Conservation (phyloP, 768 basidiomycete species). For the Leucocoprinus sp. region DNA sequence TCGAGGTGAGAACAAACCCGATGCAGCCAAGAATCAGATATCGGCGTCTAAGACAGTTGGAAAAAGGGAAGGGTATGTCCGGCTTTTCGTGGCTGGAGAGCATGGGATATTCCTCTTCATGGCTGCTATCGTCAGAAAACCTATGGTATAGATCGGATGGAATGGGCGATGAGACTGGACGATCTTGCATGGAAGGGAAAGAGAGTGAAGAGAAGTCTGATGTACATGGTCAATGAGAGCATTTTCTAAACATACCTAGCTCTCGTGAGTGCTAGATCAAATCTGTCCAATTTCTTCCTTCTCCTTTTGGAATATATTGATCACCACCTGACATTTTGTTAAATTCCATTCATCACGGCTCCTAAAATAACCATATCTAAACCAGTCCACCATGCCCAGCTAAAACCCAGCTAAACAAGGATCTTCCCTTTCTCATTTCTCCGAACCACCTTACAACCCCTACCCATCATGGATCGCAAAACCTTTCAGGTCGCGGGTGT, state of each 20-base stretch:
- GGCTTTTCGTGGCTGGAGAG: conserved; percentile 1
- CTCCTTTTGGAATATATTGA: conserved; percentile 5
- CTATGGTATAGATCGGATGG: neutral
- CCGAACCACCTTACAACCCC: conserved; percentile 19
- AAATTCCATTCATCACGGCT: conserved; percentile 2
- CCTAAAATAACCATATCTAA: conserved; percentile 1
- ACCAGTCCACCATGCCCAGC: conserved; percentile 3
- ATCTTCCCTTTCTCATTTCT: conserved; percentile 4
- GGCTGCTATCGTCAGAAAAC: neutral
- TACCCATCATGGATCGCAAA: conserved; percentile 23
- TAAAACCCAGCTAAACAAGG: neutral
- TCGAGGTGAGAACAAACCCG: neutral
- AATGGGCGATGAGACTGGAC: neutral
- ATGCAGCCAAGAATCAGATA: conserved; percentile 7
- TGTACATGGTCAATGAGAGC: neutral
- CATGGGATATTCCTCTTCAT: conserved; percentile 7
- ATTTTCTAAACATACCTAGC: neutral
- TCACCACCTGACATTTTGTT: neutral
- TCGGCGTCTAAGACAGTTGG: conserved; percentile 1
- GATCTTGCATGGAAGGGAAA: conserved; percentile 3
- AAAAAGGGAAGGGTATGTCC: neutral
- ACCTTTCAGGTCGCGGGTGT: conserved; percentile 56
- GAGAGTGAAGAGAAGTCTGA: neutral
- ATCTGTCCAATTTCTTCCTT: neutral
- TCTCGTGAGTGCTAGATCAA: neutral